Percentiles rank a stretch among this genome's conserved stretches.
Evolutionary conservation across 2,329 filamentous ascomycete species (phyloP).

Genomic region (Sporothrix protearum): DNA sequence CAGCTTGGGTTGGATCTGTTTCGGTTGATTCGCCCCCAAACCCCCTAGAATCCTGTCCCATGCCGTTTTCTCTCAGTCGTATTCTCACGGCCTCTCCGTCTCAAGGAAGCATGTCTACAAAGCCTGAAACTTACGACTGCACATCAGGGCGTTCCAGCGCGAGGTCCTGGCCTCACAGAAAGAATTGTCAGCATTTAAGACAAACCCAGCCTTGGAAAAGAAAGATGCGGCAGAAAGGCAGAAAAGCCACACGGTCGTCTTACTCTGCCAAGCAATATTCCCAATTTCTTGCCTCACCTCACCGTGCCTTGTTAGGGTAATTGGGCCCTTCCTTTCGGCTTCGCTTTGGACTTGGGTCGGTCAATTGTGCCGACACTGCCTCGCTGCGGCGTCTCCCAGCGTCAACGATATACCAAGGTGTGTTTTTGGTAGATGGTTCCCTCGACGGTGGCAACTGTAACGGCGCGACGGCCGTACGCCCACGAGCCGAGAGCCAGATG

Average conservation of each 20-base stretch:
- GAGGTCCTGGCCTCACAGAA: background rate
- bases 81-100: background rate
- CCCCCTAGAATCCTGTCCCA: background rate
- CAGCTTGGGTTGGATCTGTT: background rate
- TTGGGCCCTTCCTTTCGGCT: too few relatives aligned
- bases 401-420: background rate
- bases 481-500: constrained; percentile 5
- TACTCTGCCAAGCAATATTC: background rate
- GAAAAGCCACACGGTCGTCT: background rate
- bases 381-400: too few relatives aligned
- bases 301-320: too few relatives aligned
- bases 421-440: background rate
- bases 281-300: background rate
- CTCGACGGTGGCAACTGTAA: background rate
- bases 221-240: background rate
- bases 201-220: background rate
- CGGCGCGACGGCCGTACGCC: background rate
- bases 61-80: too few relatives aligned
- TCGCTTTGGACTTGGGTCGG: too few relatives aligned
- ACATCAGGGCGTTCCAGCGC: constrained; percentile 11
- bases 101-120: background rate
- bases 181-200: too few relatives aligned
- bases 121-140: constrained; percentile 8
- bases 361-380: too few relatives aligned
- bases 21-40: background rate